Evolutionary conservation across 192 early-diverging fungal species (phyloP).

Genomic region (Chytriomyces confervae): DNA sequence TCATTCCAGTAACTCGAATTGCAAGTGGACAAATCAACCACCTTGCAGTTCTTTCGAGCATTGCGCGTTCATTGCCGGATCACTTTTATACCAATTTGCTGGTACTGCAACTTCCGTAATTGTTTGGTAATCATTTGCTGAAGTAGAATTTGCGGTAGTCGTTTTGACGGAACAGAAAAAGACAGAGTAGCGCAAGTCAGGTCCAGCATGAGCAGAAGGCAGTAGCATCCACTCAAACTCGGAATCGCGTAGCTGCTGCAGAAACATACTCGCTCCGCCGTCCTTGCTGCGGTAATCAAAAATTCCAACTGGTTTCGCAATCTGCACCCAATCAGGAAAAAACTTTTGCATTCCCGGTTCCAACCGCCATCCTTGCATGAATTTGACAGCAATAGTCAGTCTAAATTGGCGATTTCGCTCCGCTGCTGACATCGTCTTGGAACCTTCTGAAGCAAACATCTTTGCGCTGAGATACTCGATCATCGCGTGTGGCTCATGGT

Average conservation of each 20-base stretch:
- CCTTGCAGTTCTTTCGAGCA: too few species aligned
- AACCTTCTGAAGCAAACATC: not conserved
- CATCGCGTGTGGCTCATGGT: not conserved
- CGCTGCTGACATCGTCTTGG: not conserved
- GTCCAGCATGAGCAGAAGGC: not conserved
- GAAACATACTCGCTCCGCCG: too few species aligned
- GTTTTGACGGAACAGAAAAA: not conserved
- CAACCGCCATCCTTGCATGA: conserved; percentile 1
- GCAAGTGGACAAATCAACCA: conserved; percentile 11
- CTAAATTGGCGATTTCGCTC: too few species aligned
- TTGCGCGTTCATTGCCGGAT: not conserved
- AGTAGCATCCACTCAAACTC: not conserved
- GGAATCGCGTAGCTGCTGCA: not conserved
- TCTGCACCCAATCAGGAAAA: not conserved
- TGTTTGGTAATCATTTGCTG: conserved; percentile 2
- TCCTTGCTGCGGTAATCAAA: too few species aligned
- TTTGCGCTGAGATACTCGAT: not conserved
- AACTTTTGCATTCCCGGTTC: conserved; percentile 8
- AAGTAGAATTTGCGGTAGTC: not conserved
- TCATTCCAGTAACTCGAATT: conserved; percentile 11
- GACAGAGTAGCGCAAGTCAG: not conserved
- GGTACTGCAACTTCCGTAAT: not conserved
- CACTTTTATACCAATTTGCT: conserved; percentile 4
- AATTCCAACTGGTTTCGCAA: too few species aligned
- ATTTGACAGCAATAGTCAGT: not conserved